Evolutionary conservation across 2,329 filamentous ascomycete species (phyloP).

Genomic region (Aspergillus alliaceus): DNA sequence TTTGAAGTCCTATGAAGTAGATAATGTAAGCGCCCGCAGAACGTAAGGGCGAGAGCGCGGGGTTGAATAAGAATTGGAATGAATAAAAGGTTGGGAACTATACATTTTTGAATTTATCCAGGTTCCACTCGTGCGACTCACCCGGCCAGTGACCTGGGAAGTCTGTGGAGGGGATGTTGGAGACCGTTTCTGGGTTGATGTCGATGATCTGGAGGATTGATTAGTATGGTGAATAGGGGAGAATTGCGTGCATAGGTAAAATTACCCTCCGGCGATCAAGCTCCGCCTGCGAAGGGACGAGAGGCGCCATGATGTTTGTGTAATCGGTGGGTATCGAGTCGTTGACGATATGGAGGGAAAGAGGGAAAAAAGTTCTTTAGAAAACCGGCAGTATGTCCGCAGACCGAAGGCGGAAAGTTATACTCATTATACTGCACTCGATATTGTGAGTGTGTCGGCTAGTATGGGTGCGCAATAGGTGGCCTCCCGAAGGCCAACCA

Average conservation of each 20-base stretch:
- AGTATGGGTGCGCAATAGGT: conserved; percentile 19
- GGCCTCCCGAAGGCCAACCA: conserved; percentile 29
- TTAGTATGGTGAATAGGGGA: conserved; percentile 13
- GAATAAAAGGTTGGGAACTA: conserved; percentile 7
- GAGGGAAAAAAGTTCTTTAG: conserved; percentile 34
- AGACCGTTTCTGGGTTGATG: conserved; percentile 87
- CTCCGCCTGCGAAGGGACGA: conserved; percentile 44
- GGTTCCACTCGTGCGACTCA: conserved; percentile 79
- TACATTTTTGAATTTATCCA: conserved; percentile 68
- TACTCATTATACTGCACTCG: conserved; percentile 18
- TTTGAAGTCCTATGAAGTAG: conserved; percentile 57
- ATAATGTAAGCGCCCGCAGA: background rate
- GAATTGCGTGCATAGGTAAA: background rate
- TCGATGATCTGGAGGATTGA: conserved; percentile 66
- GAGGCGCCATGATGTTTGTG: conserved; percentile 41
- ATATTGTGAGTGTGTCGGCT: background rate
- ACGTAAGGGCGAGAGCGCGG: background rate
- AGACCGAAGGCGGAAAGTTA: conserved; percentile 24
- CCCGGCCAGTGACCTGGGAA: conserved; percentile 89
- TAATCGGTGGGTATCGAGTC: conserved; percentile 16
- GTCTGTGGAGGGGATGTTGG: conserved; percentile 83
- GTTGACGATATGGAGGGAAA: conserved; percentile 29
- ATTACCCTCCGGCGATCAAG: conserved; percentile 44
- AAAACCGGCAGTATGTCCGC: conserved; percentile 28
- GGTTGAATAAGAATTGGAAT: too few relatives aligned